Conservation (phyloP, 352 stramenopile species). For the Discostella stelligera region DNA sequence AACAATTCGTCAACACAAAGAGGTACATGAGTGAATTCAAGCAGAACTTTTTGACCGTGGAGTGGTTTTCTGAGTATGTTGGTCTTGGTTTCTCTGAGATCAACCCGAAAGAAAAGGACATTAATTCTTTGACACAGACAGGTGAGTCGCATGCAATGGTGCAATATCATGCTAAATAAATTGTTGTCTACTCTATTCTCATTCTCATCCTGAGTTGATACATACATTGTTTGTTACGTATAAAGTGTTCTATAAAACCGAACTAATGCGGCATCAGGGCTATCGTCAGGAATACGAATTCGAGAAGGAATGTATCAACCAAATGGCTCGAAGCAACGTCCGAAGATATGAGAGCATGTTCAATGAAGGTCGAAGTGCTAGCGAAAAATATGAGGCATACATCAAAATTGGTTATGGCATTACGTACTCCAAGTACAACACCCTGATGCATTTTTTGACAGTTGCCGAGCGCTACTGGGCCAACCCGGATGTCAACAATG, state of each 20-base stretch:
- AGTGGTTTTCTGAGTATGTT: slow-evolving; percentile 62
- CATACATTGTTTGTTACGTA: neutral
- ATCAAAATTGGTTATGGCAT: slow-evolving; percentile 57
- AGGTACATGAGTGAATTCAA: slow-evolving; percentile 53
- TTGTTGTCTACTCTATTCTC: too few relatives aligned
- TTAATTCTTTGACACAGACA: slow-evolving; percentile 66
- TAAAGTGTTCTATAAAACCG: slow-evolving; percentile 58
- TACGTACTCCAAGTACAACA: slow-evolving; percentile 72
- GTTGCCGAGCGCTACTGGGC: slow-evolving; percentile 56
- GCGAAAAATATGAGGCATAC: slow-evolving; percentile 44
- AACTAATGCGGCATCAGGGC: slow-evolving; percentile 53
- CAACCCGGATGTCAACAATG: slow-evolving; percentile 65
- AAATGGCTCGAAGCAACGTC: slow-evolving; percentile 60
- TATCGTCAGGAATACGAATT: slow-evolving; percentile 65
- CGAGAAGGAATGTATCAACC: slow-evolving; percentile 69
- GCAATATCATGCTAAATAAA: too few relatives aligned
- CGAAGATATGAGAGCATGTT: slow-evolving; percentile 48
- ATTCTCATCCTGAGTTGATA: neutral
- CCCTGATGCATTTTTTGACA: slow-evolving; percentile 66
- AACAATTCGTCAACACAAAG: slow-evolving; percentile 50
- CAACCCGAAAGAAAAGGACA: slow-evolving; percentile 63
- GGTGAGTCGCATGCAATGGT: slow-evolving; percentile 25
- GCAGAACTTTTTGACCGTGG: slow-evolving; percentile 52
- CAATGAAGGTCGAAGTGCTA: slow-evolving; percentile 29
- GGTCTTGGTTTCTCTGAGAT: slow-evolving; percentile 64